Evolutionary conservation across 2,329 filamentous ascomycete genomes (phyloP), one percentile per base, ranked within the genome.

Genomic region (Curvularia lunata): DNA sequence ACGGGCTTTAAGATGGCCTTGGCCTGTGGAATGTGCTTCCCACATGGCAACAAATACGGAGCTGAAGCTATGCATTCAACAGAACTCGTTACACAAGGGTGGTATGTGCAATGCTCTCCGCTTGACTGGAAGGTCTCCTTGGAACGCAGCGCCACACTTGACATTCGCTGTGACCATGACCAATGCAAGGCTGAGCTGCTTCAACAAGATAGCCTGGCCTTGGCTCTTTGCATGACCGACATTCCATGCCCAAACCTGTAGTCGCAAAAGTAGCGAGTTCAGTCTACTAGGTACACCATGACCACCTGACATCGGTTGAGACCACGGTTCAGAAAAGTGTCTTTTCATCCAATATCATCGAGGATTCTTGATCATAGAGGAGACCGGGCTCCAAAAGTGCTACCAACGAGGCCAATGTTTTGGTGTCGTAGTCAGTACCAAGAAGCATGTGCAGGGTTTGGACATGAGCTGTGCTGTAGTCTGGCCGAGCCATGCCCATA

Each of bases 311-410:
- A 16, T 13, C n/a, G 9, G n/a, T 32, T 16, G 32, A 34, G 43
- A 46, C 23, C 4, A 25, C 13, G 23, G 41, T 27, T 13, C 40
- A 16, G 40, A 21, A 23, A 23, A 42, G 40, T n/a, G n/a, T 13
- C 8, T 42, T 25, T 19, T 10, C 12, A 10, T 42, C 19, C 40
- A 42, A 21, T 25, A 42, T 43, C 27, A 3, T 19, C 43, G 13
- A 18, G 10, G n/a, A 4, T 19, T 30, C 16, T 19, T 30, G 43
- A 9, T 13, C 43, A 4, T 12, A 64, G 23, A 66, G 76, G 43
- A 62, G 65, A 19, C 62, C 71, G 30, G 70, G 76, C 8, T 50
- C 54, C n/a, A 48, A 61, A 13, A 73, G 75, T 4, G 64, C 65
- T 48, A 64, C 76, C 25, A 68, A 73, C 2, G 61, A 47, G 62